Base-by-base conservation (phyloP, 2,329 filamentous ascomycete species). In the Zalaria obscura region DNA sequence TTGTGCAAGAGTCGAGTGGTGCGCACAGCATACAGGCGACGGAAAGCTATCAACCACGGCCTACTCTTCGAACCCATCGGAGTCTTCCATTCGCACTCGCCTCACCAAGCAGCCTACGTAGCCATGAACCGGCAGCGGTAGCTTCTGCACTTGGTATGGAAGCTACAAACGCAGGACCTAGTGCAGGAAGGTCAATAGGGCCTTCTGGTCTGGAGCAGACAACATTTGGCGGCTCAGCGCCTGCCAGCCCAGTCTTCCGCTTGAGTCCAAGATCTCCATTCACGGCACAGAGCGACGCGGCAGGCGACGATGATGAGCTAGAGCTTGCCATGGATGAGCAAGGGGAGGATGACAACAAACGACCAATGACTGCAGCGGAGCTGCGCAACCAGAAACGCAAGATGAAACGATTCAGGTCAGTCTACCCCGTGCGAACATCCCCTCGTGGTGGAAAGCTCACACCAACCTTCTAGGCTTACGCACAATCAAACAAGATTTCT, bases 401-500 rank as follows among this genome's bases (percentile, higher is more conserved):
- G 56, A 72, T 72, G 83, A 89, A 89, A 68, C 72, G 84, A 44
- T 89, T 89, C 57, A 75, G 82, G 80, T 84, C 69, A 11, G 50
- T 43, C 4, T 32, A 2, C 7, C 29, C n/a, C n/a, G n/a, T n/a
- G n/a, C n/a, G n/a, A n/a, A n/a, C n/a, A n/a, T n/a, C n/a, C n/a
- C n/a, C n/a, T n/a, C n/a, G n/a, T n/a, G n/a, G n/a, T n/a, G n/a
- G 70, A 7, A 32, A n/a, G n/a, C 29, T 32, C 7, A 32, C 29
- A 32, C 7, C n/a, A n/a, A 7, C n/a, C 51, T 71, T 52, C 31
- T 53, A 93, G 88, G 50, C 77, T 96, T 49, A 94, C 88, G 1
- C 88, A 95, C 61, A 89, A 91, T 53, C 89, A 96, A 69, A 95
- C 89, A n/a, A 80, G 89, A 9, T 96, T 93, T 54, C 68, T 96